A percentile compares a stretch with the other conserved stretches of the same genome.
These are phyloP conservation scores for Termitomyces sp. DNA, from an alignment of 1,284 basidiomycete species.

Conservation along the genomic window DNA sequence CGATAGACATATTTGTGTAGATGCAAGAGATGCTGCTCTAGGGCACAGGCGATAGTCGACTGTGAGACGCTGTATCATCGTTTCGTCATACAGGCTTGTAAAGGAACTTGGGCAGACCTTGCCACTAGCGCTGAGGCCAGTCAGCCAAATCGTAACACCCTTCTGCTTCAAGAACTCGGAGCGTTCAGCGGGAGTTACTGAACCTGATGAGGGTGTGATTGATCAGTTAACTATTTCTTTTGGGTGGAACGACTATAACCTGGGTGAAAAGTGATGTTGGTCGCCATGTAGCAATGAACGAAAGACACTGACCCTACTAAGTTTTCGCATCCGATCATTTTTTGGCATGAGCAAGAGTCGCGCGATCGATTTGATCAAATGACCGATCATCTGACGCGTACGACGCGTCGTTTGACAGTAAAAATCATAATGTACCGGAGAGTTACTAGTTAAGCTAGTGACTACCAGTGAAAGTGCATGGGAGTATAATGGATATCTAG, in stretches of 20 bases:
- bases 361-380: slow-evolving; percentile 20
- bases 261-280: slow-evolving; percentile 82
- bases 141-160: slow-evolving; percentile 91
- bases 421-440: too few species aligned
- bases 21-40: slow-evolving; percentile 94
- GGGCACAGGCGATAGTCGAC: slow-evolving; percentile 96
- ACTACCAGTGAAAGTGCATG: too few species aligned
- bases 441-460: too few species aligned
- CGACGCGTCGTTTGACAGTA: too few species aligned
- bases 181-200: slow-evolving; percentile 69
- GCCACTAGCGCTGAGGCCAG: slow-evolving; percentile 88
- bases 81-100: not conserved
- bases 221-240: not conserved
- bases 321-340: not conserved
- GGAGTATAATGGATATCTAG: not conserved
- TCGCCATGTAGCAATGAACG: slow-evolving; percentile 47
- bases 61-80: slow-evolving; percentile 30
- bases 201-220: slow-evolving; percentile 46
- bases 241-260: slow-evolving; percentile 23
- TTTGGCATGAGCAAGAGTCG: slow-evolving; percentile 15
- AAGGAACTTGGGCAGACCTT: slow-evolving; percentile 51
- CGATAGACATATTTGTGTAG: slow-evolving; percentile 84
- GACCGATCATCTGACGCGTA: slow-evolving; percentile 10
- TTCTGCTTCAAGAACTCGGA: slow-evolving; percentile 66
- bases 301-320: slow-evolving; percentile 4